A percentile compares a stretch with the other conserved stretches of the same genome.
phyloP scores from a whole-genome alignment of 2,329 filamentous ascomycete species.

The Ambrosiella cleistominuta region DNA sequence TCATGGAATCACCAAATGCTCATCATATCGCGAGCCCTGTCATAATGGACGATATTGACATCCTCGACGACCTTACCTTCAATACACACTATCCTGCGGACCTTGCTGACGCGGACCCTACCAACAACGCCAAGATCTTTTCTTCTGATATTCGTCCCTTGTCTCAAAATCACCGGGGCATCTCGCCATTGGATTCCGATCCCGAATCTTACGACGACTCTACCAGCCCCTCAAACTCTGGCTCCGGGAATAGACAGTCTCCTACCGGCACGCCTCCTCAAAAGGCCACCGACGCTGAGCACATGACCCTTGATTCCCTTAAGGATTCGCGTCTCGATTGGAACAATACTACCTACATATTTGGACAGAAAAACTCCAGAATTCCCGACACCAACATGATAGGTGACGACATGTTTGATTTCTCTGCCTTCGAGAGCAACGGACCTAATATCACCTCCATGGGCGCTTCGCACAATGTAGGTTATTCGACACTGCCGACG shows the following conservation, averaged over 20 bases:
- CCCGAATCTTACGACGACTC: slow-evolving; percentile 12
- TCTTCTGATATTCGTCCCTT: slow-evolving; percentile 7
- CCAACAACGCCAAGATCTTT: slow-evolving; percentile 6
- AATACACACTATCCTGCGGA: slow-evolving; percentile 10
- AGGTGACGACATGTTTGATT: slow-evolving; percentile 12
- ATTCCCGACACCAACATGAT: slow-evolving; percentile 10
- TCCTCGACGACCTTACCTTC: slow-evolving; percentile 10
- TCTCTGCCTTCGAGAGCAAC: slow-evolving; percentile 11
- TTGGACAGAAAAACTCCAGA: slow-evolving; percentile 8
- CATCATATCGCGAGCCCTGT: slow-evolving; percentile 10
- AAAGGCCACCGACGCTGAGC: slow-evolving; percentile 1
- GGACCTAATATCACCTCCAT: background rate
- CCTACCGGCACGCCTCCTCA: slow-evolving; percentile 11
- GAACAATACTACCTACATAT: slow-evolving; percentile 7
- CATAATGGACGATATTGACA: slow-evolving; percentile 11
- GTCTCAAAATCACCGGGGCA: slow-evolving; percentile 9
- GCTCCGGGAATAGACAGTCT: slow-evolving; percentile 8
- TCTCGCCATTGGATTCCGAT: slow-evolving; percentile 12
- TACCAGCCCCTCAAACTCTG: slow-evolving; percentile 11
- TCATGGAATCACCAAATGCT: slow-evolving; percentile 11
- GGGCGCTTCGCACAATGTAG: slow-evolving; percentile 6
- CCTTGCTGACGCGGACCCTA: slow-evolving; percentile 2
- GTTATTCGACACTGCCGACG: background rate
- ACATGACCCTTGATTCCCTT: slow-evolving; percentile 8
- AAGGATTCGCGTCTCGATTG: slow-evolving; percentile 8